Conservation (phyloP, 768 basidiomycete species). For the Glaciozyma martinii region DNA sequence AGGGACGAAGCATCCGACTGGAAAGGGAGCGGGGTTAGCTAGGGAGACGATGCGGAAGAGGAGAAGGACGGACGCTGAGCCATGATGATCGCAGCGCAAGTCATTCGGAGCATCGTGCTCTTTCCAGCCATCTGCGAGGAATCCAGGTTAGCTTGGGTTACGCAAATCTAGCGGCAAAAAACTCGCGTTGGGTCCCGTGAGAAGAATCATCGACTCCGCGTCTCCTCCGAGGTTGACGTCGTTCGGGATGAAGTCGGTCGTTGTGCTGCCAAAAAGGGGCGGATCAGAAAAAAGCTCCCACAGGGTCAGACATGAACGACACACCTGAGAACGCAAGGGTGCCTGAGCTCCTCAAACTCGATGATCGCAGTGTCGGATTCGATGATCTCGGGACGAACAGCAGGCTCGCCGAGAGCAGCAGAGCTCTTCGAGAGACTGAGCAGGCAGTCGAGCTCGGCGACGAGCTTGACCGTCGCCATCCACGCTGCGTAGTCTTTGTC, state of each 20-base stretch:
- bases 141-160: background rate
- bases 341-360: constrained; percentile 81
- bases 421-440: constrained; percentile 86
- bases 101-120: constrained; percentile 78
- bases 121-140: constrained; percentile 38
- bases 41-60: background rate
- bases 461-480: constrained; percentile 71
- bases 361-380: constrained; percentile 69
- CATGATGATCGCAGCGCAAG: constrained; percentile 75
- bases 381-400: constrained; percentile 82
- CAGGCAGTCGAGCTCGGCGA: constrained; percentile 94
- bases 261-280: constrained; percentile 8
- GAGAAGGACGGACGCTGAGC: constrained; percentile 35
- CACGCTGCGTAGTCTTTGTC: constrained; percentile 62
- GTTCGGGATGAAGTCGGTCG: constrained; percentile 78
- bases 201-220: constrained; percentile 59
- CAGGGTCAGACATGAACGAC: background rate
- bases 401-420: constrained; percentile 78
- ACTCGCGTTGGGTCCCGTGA: constrained; percentile 60
- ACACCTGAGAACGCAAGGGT: constrained; percentile 61
- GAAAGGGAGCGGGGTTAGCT: constrained; percentile 56
- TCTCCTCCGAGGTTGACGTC: constrained; percentile 74
- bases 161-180: background rate
- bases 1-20: constrained; percentile 86
- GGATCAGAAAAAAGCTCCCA: background rate